Evolutionary conservation across 2,329 filamentous ascomycete genomes (phyloP), one percentile per base, ranked within the genome.

Genomic region (Microascus cirrosus): DNA sequence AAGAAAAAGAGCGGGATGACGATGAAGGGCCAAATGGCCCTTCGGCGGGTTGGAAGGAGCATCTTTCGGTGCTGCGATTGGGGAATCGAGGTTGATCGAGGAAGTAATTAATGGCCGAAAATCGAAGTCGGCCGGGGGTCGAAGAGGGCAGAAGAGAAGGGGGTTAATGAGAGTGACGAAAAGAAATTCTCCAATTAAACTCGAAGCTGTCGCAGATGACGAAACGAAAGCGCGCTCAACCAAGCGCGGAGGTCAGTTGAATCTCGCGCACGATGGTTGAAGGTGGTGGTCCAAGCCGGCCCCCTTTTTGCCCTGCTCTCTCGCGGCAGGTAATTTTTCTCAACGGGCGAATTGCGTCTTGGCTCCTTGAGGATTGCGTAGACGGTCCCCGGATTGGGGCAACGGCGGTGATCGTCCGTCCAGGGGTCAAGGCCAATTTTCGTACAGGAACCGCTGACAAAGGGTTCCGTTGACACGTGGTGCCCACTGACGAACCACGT

Each of bases 31-130:
- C 59, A 60, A 10, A 57, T 12, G 22, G 54, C 34, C 35, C 57
- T 54, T 28, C 59, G 54, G 42, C 57, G 54, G 6, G 57, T 22
- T 50, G 53, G n/a, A 51, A 60, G 59, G 28, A 60, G 50, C 25
- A 57, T 57, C 54, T 35, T 54, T 20, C 56, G 55, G 50, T 52
- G 39, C 39, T 15, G 39, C 15, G 15, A 32, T 13, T 34, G 36
- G 35, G 51, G 55, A 28, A 11, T 35, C 25, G 36, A 35, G 35
- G 28, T 24, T 15, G 10, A 32, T 8, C n/a, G 39, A 15, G 39
- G 39, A 18, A n/a, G 18, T 8, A 45, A 45, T 45, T n/a, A n/a
- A 18, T n/a, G 39, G 39, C 52, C 39, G 24, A 22, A 25, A 39
- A 22, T 51, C 25, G n/a, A 59, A 45, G 39, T 7, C 15, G 39